phyloP scores from a whole-genome alignment of 176 grass and related monocot genomes.

The Cenchrus americanus region DNA sequence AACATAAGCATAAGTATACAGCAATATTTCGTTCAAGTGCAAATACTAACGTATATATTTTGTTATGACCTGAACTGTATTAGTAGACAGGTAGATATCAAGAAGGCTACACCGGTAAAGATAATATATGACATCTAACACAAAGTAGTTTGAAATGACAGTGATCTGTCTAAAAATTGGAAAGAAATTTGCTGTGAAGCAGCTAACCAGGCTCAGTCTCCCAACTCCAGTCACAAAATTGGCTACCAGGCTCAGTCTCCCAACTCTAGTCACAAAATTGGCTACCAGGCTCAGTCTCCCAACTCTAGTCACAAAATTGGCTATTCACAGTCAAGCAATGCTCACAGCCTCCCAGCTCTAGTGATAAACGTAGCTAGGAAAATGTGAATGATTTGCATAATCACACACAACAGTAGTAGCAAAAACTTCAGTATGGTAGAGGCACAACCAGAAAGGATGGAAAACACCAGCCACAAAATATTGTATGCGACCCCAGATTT shows the following conservation, averaged over 20 bases:
- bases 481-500: not conserved
- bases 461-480: not conserved
- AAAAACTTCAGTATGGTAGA: not conserved
- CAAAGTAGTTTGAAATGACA: conserved; percentile 7
- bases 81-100: not conserved
- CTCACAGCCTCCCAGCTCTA: not conserved
- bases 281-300: no score
- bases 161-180: not conserved
- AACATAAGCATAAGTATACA: not conserved
- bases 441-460: not conserved
- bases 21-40: not conserved
- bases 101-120: not conserved
- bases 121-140: not conserved
- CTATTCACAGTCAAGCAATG: not conserved
- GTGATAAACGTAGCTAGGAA: not conserved
- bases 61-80: not conserved
- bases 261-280: no score
- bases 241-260: no score
- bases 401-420: not conserved
- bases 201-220: not conserved
- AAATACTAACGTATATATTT: not conserved
- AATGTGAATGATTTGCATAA: not conserved
- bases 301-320: not conserved
- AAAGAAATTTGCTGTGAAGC: not conserved
- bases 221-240: no score